Conservation (phyloP, 2,329 filamentous ascomycete genomes). For the Aspergillus pseudonomiae region DNA sequence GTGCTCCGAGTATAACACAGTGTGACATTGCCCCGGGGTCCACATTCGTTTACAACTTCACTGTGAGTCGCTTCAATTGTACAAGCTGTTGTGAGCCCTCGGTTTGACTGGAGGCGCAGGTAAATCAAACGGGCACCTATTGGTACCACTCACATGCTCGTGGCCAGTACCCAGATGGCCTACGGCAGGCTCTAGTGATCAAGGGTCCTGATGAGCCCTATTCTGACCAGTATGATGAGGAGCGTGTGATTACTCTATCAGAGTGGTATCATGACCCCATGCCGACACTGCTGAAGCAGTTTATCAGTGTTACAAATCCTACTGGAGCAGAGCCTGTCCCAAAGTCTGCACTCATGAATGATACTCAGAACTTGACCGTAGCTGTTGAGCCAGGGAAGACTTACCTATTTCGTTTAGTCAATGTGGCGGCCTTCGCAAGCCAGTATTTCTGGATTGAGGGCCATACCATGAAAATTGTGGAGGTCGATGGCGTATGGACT, state of each 20-base stretch:
- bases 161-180: constrained; percentile 68
- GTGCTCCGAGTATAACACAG: constrained; percentile 68
- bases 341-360: constrained; percentile 67
- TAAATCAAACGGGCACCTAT: constrained; percentile 59
- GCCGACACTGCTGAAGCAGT: not conserved
- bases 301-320: constrained; percentile 50
- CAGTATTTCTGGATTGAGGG: constrained; percentile 55
- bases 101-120: constrained; percentile 20
- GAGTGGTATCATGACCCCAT: constrained; percentile 12
- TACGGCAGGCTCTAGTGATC: constrained; percentile 69
- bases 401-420: constrained; percentile 74
- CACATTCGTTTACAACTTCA: constrained; percentile 69
- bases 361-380: constrained; percentile 63
- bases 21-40: constrained; percentile 66
- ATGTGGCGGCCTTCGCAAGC: constrained; percentile 70
- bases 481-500: constrained; percentile 73
- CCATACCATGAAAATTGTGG: constrained; percentile 68
- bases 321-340: constrained; percentile 68
- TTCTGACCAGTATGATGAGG: constrained; percentile 2
- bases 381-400: constrained; percentile 67
- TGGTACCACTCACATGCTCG: constrained; percentile 71
- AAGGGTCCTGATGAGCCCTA: constrained; percentile 56
- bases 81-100: not conserved
- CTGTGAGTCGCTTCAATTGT: constrained; percentile 23
- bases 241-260: not conserved